Evolutionary conservation across 2,329 filamentous ascomycete genomes (phyloP), one percentile per base, ranked within the genome.

Genomic region (Trichoderma cornu-damae): DNA sequence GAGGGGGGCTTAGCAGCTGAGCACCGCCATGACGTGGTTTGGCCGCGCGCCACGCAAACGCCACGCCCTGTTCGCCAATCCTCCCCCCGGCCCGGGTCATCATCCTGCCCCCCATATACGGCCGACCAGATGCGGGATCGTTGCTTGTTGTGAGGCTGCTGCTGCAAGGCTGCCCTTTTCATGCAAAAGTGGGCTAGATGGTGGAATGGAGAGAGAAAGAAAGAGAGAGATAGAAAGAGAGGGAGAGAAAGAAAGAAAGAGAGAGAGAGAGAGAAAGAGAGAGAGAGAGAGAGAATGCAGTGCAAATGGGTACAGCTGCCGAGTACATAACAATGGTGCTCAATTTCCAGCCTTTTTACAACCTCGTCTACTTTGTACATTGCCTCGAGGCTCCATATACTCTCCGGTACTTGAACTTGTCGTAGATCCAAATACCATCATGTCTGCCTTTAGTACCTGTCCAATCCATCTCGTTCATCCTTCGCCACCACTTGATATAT

Each of bases 31-130:
- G 51, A 61, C 57, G 59, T 61, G 53, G 47, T 57, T n/a, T 55
- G 57, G 59, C 59, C 59, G 54, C 59, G 58, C 58, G 59, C 59
- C 59, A 59, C 59, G 22, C 42, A n/a, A 20, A 52, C 57, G 44
- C 58, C 53, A 57, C 51, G 37, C 47, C n/a, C 38, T n/a, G 24
- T 52, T 35, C 16, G 18, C 34, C 34, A 9, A 34, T 48, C 30
- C 32, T n/a, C n/a, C n/a, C n/a, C n/a, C n/a, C n/a, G n/a, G n/a
- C n/a, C n/a, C n/a, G n/a, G n/a, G n/a, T n/a, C 37, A 26, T 24
- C 34, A 44, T 52, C 30, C n/a, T 37, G 44, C 37, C 24, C 37
- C 24, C 11, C 46, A 48, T 35, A 4, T 5, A 12, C 6, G 26
- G 43, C 16, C 12, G 38, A n/a, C n/a, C 6, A 42, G 1, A 22